phyloP scores from a whole-genome alignment of 2,329 filamentous ascomycete genomes.

The Botrytis pseudocinerea region DNA sequence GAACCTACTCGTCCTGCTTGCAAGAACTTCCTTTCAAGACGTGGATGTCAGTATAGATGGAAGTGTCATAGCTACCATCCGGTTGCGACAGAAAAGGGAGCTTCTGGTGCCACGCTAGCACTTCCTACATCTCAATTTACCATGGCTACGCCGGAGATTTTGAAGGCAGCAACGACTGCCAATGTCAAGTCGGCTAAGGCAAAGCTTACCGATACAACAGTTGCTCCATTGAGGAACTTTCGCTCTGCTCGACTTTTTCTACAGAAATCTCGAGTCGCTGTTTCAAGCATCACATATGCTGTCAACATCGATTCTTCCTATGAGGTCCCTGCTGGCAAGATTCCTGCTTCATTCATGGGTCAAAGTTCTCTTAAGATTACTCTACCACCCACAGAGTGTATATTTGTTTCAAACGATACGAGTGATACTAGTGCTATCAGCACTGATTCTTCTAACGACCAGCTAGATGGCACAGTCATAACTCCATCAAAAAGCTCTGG shows the following conservation, averaged over 20 bases:
- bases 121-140: not conserved
- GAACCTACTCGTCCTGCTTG: not conserved
- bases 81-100: no score
- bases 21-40: not conserved
- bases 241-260: not conserved
- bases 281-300: not conserved
- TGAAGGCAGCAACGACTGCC: accelerated
- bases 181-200: not conserved
- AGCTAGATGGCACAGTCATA: not conserved
- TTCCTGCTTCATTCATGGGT: not conserved
- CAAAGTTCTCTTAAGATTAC: not conserved
- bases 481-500: not conserved
- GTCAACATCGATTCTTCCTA: no score
- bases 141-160: not conserved
- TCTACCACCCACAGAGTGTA: not conserved
- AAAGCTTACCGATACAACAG: not conserved
- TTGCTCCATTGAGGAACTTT: not conserved
- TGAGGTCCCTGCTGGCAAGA: not conserved
- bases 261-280: not conserved
- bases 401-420: not conserved
- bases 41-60: not conserved
- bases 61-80: not conserved
- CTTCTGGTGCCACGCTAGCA: not conserved
- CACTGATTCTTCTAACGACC: not conserved
- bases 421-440: not conserved